Conservation (phyloP, 2,329 filamentous ascomycete genomes). For the Colletotrichum navitas region DNA sequence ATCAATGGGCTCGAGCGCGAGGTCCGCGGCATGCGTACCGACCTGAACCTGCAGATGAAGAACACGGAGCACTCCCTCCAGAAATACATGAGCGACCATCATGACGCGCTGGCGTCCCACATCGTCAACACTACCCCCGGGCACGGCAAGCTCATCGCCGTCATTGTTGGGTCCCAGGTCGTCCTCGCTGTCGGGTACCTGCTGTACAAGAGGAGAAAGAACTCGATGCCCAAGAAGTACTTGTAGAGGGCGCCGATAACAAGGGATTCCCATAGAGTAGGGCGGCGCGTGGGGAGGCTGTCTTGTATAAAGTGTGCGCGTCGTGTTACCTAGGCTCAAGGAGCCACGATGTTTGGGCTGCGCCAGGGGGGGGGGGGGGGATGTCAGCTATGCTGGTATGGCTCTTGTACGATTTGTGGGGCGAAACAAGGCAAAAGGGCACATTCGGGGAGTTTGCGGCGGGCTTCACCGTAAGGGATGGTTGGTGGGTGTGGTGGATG, state of each 20-base stretch:
- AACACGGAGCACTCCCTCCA: constrained; percentile 66
- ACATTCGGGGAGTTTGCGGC: neutral
- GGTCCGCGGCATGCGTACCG: constrained; percentile 67
- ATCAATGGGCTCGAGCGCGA: constrained; percentile 69
- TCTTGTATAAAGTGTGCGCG: constrained; percentile 2
- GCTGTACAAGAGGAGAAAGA: constrained; percentile 83
- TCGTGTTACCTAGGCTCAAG: neutral
- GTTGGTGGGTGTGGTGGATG: neutral
- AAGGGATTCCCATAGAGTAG: neutral
- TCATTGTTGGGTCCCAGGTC: constrained; percentile 81
- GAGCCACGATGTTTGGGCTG: neutral
- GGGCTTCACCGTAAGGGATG: neutral
- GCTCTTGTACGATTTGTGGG: constrained; percentile 3
- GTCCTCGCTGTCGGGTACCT: constrained; percentile 77
- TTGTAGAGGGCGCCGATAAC: constrained; percentile 61
- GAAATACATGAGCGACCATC: constrained; percentile 65
- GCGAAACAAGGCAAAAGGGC: neutral
- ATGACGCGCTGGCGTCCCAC: constrained; percentile 61
- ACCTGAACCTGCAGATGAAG: constrained; percentile 63
- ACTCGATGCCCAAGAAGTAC: constrained; percentile 90
- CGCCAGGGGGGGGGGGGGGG: neutral
- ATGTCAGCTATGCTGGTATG: neutral
- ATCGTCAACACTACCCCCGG: constrained; percentile 62
- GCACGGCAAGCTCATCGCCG: constrained; percentile 70
- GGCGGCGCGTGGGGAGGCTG: constrained; percentile 9